Evolutionary conservation across 208 protist species (phyloP), one percentile per base, ranked within the genome.

Genomic region (Leishmania lainsoni): DNA sequence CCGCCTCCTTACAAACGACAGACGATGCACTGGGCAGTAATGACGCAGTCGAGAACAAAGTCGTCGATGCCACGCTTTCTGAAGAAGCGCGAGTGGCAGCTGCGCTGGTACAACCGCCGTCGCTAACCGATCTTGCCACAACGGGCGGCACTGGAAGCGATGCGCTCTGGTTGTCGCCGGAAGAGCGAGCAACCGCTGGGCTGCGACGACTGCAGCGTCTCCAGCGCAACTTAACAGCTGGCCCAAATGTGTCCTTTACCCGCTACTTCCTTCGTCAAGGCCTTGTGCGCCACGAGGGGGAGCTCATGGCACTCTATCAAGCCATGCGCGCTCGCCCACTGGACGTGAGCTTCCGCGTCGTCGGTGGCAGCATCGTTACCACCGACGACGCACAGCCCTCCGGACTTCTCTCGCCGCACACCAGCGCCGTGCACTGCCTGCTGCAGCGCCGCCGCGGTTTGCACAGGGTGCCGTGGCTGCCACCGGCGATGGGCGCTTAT

Each of bases 191-290:
- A 6, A 66, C 76, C 29, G 80, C 84, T 3, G 87, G 81, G 0
- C 69, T 95, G 12, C 86, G 76, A 32, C 76, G 84, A 0, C 80
- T 97, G 51, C 83, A 87, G 59, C 84, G 73, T 16, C 76, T 80
- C 17, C 90, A 90, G 22, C 82, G 86, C 56, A 56, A 80, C 42
- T 48, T 77, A 32, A 87, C 82, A 5, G 84, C 90, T n/a, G 81
- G 86, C 12, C 94, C 94, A 29, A 96, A 93, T 76, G 73, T 85
- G 3, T 94, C 94, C 65, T 96, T 97, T 75, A 83, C 85, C 49
- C 94, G 94, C 51, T 97, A 95, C 83, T 95, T 96, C 74, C 54
- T 94, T 20, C 86, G 81, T 66, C 94, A 97, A 73, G 85, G 89
- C 5, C 58, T 97, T 70, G 94, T 97, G 66, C 42, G 77, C 0